Percentiles rank a stretch among this genome's conserved stretches.
Conservation (phyloP, 2,329 filamentous ascomycete genomes). For the Fusarium buxicola region DNA sequence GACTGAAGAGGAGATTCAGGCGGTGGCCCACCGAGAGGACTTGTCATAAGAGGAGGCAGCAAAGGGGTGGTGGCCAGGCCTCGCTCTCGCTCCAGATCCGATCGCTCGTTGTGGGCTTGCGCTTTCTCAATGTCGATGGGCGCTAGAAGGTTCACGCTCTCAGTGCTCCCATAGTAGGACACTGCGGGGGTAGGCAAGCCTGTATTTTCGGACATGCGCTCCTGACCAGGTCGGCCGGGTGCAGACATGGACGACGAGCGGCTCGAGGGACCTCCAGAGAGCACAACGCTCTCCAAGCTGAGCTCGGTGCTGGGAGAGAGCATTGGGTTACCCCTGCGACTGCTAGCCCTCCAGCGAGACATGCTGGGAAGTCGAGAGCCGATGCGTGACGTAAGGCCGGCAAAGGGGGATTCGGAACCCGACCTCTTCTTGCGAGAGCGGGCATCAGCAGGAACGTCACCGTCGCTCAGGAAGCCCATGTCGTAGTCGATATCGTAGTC, state of each 20-base stretch:
- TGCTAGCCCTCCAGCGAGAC: conserved; percentile 61
- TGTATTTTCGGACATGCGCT: conserved; percentile 62
- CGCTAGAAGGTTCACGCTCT: conserved; percentile 64
- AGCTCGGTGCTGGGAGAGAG: conserved; percentile 81
- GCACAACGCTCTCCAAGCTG: conserved; percentile 79
- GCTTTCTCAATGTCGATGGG: conserved; percentile 53
- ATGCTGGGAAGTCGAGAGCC: conserved; percentile 69
- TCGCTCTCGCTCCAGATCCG: conserved; percentile 68
- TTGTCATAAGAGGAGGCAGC: conserved; percentile 82
- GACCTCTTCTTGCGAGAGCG: conserved; percentile 67
- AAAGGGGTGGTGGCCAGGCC: conserved; percentile 82
- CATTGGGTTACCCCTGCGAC: conserved; percentile 58
- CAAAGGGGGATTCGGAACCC: conserved; percentile 68
- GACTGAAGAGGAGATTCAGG: conserved; percentile 88
- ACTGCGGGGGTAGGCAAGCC: conserved; percentile 71
- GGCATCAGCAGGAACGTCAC: conserved; percentile 63
- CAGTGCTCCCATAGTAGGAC: conserved; percentile 70
- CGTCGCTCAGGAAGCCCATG: conserved; percentile 73
- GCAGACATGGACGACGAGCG: conserved; percentile 82
- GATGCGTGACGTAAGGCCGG: conserved; percentile 73
- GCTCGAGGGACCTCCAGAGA: conserved; percentile 76
- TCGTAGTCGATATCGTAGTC: conserved; percentile 71
- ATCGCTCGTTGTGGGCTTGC: conserved; percentile 52
- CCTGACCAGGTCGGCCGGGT: conserved; percentile 60
- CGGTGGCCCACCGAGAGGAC: conserved; percentile 64